Evolutionary conservation across 495 filamentous ascomycete species (phyloP), one percentile per base, ranked within the genome.

Genomic region (Daldinia concentrica): DNA sequence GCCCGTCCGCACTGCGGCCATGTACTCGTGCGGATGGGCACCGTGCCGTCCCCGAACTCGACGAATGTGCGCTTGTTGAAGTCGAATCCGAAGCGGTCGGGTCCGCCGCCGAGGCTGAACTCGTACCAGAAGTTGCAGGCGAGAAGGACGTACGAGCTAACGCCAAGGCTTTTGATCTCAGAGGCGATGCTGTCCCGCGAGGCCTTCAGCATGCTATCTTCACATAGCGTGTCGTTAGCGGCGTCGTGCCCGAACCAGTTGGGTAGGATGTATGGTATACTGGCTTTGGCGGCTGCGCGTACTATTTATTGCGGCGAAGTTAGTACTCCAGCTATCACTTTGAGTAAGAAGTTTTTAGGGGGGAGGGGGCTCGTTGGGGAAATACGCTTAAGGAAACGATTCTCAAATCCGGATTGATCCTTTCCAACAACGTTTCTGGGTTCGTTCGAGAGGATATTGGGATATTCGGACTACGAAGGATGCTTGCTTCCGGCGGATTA

Each of bases 181-280:
- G 26, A 51, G 7, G 71, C 29, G 9, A 65, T 62, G 1, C 37
- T 61, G 1, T 32, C 19, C 26, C 27, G 29, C 2, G 22, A 55
- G 11, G 54, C 7, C 24, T 62, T 64, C 12, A 76, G 65, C 0
- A 78, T n/a, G 12, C 73, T 73, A 55, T 88, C 83, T 22, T 80
- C 66, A 48, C 67, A 24, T 5, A 85, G 39, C 5, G 60, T 26
- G 14, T 81, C 68, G 62, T 88, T 80, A 11, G 55, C 32, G 9
- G 48, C 60, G 66, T 87, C 84, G 22, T 59, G 52, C 24, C 84
- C 84, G 66, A 77, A 91, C 51, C 82, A 82, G 75, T 90, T 91
- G 17, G 91, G 90, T 34, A 91, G 72, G 57, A 92, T 75, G 79
- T 86, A 91, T 0, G 74, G 77, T 0, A 92, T 86, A 4, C 84